Evolutionary conservation across 2,329 filamentous ascomycete genomes (phyloP).

Genomic region (Diaporthe citriasiana): DNA sequence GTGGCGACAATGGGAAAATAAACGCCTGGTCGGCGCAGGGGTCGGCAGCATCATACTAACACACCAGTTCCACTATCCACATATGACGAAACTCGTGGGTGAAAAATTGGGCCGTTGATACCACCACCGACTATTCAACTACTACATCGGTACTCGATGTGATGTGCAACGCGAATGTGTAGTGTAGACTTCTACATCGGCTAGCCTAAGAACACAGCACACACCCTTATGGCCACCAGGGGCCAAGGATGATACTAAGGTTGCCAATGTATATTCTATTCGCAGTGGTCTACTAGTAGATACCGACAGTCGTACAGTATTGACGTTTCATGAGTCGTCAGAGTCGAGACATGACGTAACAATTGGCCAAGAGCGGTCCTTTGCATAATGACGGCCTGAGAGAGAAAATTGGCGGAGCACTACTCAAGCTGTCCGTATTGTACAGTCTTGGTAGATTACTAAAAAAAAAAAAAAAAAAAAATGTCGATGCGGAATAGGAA

Average conservation of each 20-base stretch:
- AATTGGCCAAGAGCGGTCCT: background rate
- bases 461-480: no score
- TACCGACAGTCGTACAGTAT: background rate
- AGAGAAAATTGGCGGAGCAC: background rate
- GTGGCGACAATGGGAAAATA: background rate
- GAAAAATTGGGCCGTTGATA: background rate
- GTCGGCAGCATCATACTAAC: background rate
- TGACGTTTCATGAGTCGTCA: conserved; percentile 9
- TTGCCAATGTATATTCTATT: background rate
- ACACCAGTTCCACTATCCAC: background rate
- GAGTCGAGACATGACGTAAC: conserved; percentile 1
- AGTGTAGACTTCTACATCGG: background rate
- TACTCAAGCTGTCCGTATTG: background rate
- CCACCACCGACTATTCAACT: background rate
- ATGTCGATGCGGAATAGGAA: no score
- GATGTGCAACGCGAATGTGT: background rate
- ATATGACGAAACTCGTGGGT: conserved; percentile 1
- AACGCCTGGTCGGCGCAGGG: background rate
- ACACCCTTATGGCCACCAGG: background rate
- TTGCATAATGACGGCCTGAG: conserved; percentile 17
- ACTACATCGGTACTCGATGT: background rate
- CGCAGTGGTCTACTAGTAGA: background rate
- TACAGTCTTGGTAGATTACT: background rate
- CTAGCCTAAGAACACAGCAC: background rate
- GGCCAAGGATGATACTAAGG: background rate